phyloP scores from a whole-genome alignment of 176 grass and related monocot genomes.

The Ensete ventricosum region DNA sequence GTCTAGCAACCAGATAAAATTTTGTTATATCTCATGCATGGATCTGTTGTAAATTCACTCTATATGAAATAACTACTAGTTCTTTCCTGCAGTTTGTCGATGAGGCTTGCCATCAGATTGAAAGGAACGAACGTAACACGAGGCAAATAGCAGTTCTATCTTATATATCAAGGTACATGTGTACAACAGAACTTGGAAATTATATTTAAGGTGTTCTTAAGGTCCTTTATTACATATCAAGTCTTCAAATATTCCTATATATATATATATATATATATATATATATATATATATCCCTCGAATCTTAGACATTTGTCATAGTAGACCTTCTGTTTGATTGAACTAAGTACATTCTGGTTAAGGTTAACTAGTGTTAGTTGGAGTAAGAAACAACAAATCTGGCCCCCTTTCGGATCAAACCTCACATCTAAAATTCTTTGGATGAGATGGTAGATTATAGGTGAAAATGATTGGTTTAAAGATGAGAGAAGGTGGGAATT shows the following conservation, averaged over 20 bases:
- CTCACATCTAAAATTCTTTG: neutral
- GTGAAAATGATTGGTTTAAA: neutral
- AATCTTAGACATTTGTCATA: neutral
- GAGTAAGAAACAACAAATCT: neutral
- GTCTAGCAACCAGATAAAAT: too few relatives aligned
- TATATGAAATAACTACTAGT: neutral
- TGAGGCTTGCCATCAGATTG: conserved; percentile 92
- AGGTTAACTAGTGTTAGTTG: neutral
- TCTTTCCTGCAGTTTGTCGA: conserved; percentile 70
- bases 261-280: neutral
- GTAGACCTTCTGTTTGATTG: too few relatives aligned
- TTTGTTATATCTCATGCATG: neutral
- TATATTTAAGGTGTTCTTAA: neutral
- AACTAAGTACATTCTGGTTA: too few relatives aligned
- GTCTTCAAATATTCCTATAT: neutral
- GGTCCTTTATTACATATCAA: neutral
- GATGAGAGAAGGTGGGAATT: neutral
- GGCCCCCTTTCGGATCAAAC: neutral
- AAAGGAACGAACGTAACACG: conserved; percentile 81
- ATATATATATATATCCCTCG: neutral
- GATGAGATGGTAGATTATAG: neutral
- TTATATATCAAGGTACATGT: conserved; percentile 78
- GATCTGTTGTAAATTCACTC: too few relatives aligned
- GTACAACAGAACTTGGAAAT: neutral
- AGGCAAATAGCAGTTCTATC: conserved; percentile 67